These are phyloP conservation scores for Dendrobium officinale DNA, from an alignment of 106 monocot genomes.

Conservation along the genomic window DNA sequence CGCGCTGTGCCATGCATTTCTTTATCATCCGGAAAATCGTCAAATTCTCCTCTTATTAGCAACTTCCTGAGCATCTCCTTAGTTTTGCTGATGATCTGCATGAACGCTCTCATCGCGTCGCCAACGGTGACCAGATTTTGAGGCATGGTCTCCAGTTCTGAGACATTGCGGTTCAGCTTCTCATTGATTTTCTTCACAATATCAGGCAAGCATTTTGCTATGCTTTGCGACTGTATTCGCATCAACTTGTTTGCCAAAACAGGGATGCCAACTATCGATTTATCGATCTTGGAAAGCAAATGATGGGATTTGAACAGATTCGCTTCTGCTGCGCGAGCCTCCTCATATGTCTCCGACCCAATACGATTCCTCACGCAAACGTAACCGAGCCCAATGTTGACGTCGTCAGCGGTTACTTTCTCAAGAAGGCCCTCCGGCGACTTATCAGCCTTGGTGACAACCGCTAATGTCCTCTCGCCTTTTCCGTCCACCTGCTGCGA, in stretches of 20 bases:
- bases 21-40: conserved; percentile 19
- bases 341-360: conserved; percentile 39
- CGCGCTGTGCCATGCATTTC: conserved; percentile 27
- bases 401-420: conserved; percentile 28
- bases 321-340: conserved; percentile 33
- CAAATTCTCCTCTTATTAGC: conserved; percentile 36
- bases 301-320: no score
- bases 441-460: conserved; percentile 8
- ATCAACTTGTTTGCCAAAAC: no score
- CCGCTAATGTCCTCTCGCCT: conserved; percentile 7
- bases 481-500: conserved; percentile 1
- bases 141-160: no score
- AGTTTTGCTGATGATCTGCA: conserved; percentile 19
- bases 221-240: no score
- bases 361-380: conserved; percentile 54
- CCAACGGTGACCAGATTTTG: conserved; percentile 9
- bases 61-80: conserved; percentile 15
- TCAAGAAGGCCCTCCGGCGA: conserved; percentile 22
- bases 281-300: no score
- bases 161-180: no score
- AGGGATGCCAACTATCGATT: no score
- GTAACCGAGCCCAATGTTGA: conserved; percentile 23
- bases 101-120: conserved; percentile 27
- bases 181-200: no score
- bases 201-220: no score